Base-by-base conservation (phyloP, 352 stramenopile genomes). In the Globisporangium iwayamae region DNA sequence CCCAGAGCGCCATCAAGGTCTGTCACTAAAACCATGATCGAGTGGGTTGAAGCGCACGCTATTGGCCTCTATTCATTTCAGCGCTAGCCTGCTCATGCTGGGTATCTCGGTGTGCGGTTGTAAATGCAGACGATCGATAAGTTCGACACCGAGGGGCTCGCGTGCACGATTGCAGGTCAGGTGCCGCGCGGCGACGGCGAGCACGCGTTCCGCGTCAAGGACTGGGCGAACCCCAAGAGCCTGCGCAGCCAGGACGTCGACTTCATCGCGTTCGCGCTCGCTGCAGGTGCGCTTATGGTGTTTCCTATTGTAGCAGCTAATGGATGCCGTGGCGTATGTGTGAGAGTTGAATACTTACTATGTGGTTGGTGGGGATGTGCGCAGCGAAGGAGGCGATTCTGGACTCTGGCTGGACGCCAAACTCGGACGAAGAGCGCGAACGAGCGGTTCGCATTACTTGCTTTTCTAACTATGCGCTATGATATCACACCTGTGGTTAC, bases 211-310 rank as follows among this genome's bases (percentile, higher is more conserved):
- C 73, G 76, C 52, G 72, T 75, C 9, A 83, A 84, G 41, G 86
- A 93, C 36, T 91, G 74, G 69, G 65, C 91, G 65, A 89, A 92
- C 53, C 63, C 77, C 9, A 87, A 87, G 67, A 85, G 82, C 53
- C 61, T 85, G 22, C 78, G 83, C 28, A 84, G 79, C 30, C 82
- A 96, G 61, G 79, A 93, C 45, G 81, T 93, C 45, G 75, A 94
- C 68, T 96, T 96, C 57, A 95, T 97, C 60, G 79, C 79, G 14
- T 97, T 90, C 51, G 82, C 87, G 1, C 69, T 97, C 30, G 85
- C 88, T 30, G 88, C 89, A 69, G 82, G 85, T 93, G 62, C n/a
- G 69, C 51, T 0, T n/a, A 8, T 51, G 0, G 25, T 6, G 18
- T 13, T 9, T 28, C 25, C 25, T 28, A 28, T 28, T 28, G 25